phyloP scores from a whole-genome alignment of 2,329 filamentous ascomycete genomes.

The Thyridium curvatum region DNA sequence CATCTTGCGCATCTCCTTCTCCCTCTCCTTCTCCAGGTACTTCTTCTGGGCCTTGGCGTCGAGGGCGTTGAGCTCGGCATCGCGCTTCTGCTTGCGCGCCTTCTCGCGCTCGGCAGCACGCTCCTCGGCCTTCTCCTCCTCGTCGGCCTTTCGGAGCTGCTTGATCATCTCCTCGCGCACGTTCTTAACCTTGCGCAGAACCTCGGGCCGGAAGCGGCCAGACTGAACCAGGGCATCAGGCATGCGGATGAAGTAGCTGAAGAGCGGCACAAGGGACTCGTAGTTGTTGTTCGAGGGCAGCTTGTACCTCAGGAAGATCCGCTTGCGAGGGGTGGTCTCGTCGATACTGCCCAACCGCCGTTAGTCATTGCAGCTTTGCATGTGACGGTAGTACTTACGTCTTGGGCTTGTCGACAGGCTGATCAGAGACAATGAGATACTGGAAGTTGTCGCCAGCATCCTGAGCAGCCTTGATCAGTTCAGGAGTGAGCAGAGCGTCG shows the following conservation, averaged over 20 bases:
- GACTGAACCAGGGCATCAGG: conserved; percentile 70
- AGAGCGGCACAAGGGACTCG: conserved; percentile 62
- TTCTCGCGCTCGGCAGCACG: conserved; percentile 64
- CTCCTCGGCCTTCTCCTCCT: conserved; percentile 78
- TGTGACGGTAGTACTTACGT: conserved; percentile 50
- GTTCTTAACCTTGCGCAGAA: conserved; percentile 73
- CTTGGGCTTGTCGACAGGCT: conserved; percentile 78
- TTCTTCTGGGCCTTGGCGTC: conserved; percentile 82
- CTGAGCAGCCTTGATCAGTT: conserved; percentile 74
- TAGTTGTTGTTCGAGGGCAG: conserved; percentile 60
- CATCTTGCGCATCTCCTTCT: conserved; percentile 59
- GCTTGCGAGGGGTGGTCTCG: conserved; percentile 80
- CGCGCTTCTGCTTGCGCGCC: conserved; percentile 83
- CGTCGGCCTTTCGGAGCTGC: conserved; percentile 72
- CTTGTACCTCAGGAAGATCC: conserved; percentile 71
- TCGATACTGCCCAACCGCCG: conserved; percentile 55
- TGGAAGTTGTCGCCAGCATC: conserved; percentile 76
- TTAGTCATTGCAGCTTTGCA: no score
- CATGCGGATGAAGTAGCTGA: conserved; percentile 77
- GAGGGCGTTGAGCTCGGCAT: conserved; percentile 69
- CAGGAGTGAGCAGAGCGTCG: conserved; percentile 77
- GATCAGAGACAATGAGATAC: conserved; percentile 83
- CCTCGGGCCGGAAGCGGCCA: conserved; percentile 86
- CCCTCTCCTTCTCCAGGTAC: conserved; percentile 73
- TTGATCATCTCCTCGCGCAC: conserved; percentile 75